A percentile compares a stretch with the other conserved stretches of the same genome.
These are phyloP conservation scores for Ilyonectria mors-panacis DNA, from an alignment of 2,329 filamentous ascomycete genomes.

Conservation along the genomic window DNA sequence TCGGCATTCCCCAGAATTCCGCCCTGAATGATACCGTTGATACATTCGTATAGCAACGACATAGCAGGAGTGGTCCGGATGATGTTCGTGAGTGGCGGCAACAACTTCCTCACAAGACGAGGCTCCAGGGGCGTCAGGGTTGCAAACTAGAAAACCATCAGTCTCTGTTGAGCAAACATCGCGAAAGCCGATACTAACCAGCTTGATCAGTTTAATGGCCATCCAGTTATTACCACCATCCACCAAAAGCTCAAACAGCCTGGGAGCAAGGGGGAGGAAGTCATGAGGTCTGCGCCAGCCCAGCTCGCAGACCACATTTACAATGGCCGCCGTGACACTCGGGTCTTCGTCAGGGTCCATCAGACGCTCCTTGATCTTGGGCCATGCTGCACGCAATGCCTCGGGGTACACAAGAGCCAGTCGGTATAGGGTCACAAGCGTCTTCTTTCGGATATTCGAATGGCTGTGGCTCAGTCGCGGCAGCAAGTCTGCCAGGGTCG, in stretches of 20 bases:
- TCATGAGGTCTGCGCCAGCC: conserved; percentile 95
- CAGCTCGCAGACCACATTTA: conserved; percentile 97
- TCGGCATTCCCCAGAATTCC: conserved; percentile 90
- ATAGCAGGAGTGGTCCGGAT: conserved; percentile 96
- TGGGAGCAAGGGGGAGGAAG: conserved; percentile 91
- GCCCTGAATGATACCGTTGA: conserved; percentile 97
- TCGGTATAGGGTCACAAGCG: conserved; percentile 93
- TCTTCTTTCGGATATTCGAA: conserved; percentile 92
- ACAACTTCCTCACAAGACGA: conserved; percentile 88
- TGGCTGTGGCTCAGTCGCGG: conserved; percentile 90
- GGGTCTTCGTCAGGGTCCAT: conserved; percentile 92
- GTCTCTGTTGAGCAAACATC: not conserved
- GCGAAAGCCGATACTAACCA: conserved; percentile 66
- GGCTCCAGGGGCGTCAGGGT: conserved; percentile 94
- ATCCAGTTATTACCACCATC: conserved; percentile 99
- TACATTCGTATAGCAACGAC: conserved; percentile 98
- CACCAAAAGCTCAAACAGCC: conserved; percentile 92
- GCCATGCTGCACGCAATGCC: conserved; percentile 92
- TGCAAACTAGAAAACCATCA: conserved; percentile 79
- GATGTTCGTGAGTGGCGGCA: conserved; percentile 91
- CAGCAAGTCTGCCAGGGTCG: conserved; percentile 87
- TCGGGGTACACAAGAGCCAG: conserved; percentile 97
- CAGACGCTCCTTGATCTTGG: conserved; percentile 94
- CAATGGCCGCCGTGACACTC: conserved; percentile 94
- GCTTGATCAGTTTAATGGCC: conserved; percentile 99